A percentile compares a stretch with the other conserved stretches of the same genome.
These are phyloP conservation scores for Nakazawaea holstii DNA, from an alignment of 805 yeast species.

Conservation along the genomic window DNA sequence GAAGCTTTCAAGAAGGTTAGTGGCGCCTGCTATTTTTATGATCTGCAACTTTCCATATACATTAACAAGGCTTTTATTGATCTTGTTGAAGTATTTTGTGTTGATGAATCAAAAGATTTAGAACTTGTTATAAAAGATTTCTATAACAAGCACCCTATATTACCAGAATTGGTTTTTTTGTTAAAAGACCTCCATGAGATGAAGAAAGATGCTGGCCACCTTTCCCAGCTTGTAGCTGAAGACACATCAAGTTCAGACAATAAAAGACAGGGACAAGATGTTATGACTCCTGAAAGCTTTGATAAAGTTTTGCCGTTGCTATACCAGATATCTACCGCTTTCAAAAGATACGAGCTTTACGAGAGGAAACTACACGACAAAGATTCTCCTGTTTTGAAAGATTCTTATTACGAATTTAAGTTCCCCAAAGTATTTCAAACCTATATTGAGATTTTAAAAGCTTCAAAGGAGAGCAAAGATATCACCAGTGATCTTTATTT, in stretches of 20 bases:
- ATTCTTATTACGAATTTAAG: conserved; percentile 11
- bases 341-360: conserved; percentile 8
- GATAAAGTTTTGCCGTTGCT: neutral
- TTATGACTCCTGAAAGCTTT: neutral
- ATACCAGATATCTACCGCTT: neutral
- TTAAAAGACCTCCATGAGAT: neutral
- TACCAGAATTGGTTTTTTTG: conserved; percentile 3
- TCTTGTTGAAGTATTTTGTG: neutral
- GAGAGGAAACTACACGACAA: conserved; percentile 1
- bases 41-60: neutral
- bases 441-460: conserved; percentile 17
- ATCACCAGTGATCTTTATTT: conserved; percentile 19
- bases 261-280: neutral
- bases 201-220: neutral
- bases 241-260: too few relatives aligned
- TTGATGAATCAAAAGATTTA: neutral
- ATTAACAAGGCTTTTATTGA: neutral
- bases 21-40: neutral
- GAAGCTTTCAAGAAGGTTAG: neutral
- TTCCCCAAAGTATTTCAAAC: conserved; percentile 20
- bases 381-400: neutral
- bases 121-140: neutral
- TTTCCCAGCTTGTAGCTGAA: too few relatives aligned
- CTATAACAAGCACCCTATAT: conserved; percentile 5
- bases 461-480: conserved; percentile 8